Conservation (phyloP, 1,284 basidiomycete species). For the Ustilago sp. region DNA sequence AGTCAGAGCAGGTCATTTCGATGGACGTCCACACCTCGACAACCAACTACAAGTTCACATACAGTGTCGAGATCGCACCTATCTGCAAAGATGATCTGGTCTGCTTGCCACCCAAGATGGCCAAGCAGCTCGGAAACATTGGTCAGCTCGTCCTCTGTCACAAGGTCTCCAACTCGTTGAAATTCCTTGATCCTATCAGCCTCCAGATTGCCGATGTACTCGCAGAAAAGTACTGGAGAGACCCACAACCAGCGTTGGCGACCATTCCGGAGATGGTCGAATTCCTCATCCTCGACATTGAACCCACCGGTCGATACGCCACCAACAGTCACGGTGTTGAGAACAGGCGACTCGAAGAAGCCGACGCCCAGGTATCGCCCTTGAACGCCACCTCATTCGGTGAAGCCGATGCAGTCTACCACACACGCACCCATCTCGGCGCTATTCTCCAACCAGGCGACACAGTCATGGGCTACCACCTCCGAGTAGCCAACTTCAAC, state of each 20-base stretch:
- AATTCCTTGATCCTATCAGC: conserved; percentile 88
- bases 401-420: conserved; percentile 82
- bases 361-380: conserved; percentile 93
- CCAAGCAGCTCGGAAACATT: conserved; percentile 86
- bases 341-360: conserved; percentile 69
- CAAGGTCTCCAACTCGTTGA: conserved; percentile 90
- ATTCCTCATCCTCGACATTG: conserved; percentile 94
- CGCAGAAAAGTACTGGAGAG: conserved; percentile 87
- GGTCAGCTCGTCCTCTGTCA: conserved; percentile 86
- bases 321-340: conserved; percentile 56
- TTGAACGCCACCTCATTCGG: conserved; percentile 77
- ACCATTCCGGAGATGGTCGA: conserved; percentile 87
- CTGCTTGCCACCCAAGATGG: conserved; percentile 84
- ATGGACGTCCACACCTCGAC: conserved; percentile 91
- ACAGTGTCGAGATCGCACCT: conserved; percentile 95
- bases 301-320: conserved; percentile 72
- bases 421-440: conserved; percentile 95
- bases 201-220: conserved; percentile 85
- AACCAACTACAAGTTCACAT: conserved; percentile 97
- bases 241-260: conserved; percentile 86
- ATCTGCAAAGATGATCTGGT: conserved; percentile 98
- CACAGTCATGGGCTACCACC: conserved; percentile 88
- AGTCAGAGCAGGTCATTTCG: conserved; percentile 92
- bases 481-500: conserved; percentile 92
- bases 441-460: conserved; percentile 95